Conservation (phyloP, 495 filamentous ascomycete genomes). For the Tuber brumale region DNA sequence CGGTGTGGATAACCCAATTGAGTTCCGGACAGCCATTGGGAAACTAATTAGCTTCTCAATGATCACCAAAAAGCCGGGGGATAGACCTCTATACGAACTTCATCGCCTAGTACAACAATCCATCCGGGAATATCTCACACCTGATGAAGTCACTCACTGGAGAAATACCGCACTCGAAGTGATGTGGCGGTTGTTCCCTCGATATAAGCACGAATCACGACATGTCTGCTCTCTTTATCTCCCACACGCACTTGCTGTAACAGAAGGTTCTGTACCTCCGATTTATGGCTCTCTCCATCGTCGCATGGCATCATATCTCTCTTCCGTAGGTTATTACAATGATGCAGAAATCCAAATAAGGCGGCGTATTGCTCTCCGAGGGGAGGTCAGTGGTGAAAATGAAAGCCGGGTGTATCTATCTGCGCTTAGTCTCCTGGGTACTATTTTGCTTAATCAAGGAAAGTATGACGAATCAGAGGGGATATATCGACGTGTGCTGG, state of each 20-base stretch:
- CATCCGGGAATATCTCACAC: conserved; percentile 4
- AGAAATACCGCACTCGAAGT: too few relatives aligned
- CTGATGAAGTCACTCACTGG: conserved; percentile 8
- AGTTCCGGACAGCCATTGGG: conserved; percentile 1
- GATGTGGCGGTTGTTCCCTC: too few relatives aligned
- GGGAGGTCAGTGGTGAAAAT: conserved; percentile 18
- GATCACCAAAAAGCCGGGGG: background rate
- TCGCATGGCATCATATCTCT: too few relatives aligned
- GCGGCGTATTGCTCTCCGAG: conserved; percentile 1
- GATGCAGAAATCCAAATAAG: conserved; percentile 7
- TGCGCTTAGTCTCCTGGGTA: conserved; percentile 10
- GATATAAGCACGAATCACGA: too few relatives aligned
- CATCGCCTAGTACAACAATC: conserved; percentile 16
- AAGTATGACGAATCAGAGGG: conserved; percentile 9
- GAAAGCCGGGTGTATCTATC: conserved; percentile 36
- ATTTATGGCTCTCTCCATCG: too few relatives aligned
- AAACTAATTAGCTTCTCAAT: conserved; percentile 5
- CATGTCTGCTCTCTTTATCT: too few relatives aligned
- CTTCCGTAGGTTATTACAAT: background rate
- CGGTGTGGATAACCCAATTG: background rate
- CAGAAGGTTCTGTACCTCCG: too few relatives aligned
- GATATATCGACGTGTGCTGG: conserved; percentile 1
- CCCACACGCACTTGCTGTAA: too few relatives aligned
- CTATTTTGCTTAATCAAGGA: too few relatives aligned
- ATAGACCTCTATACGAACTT: conserved; percentile 7